These are phyloP conservation scores for Magnolia officinalis DNA, from an alignment of 164 flowering plant species.

Conservation along the genomic window DNA sequence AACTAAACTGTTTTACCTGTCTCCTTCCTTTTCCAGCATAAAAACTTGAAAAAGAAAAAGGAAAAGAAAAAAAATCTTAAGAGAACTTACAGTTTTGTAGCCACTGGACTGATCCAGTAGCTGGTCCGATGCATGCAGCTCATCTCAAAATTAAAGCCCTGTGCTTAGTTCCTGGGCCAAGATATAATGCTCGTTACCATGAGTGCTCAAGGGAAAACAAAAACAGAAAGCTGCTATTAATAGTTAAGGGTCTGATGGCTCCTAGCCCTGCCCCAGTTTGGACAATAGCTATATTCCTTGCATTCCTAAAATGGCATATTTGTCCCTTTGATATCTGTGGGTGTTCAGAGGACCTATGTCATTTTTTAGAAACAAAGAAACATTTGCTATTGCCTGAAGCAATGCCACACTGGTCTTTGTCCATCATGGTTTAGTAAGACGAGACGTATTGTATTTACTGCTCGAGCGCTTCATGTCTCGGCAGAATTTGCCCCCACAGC, in stretches of 20 bases:
- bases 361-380: not conserved
- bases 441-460: slow-evolving; percentile 17
- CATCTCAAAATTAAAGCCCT: slow-evolving; percentile 3
- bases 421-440: not conserved
- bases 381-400: not conserved
- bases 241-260: not conserved
- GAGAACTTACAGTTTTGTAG: not conserved
- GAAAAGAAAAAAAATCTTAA: not conserved
- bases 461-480: slow-evolving; percentile 30
- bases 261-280: not conserved
- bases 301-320: not conserved
- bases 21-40: not conserved
- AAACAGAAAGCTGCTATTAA: not conserved
- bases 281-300: not conserved
- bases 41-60: not conserved
- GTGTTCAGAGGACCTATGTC: not conserved
- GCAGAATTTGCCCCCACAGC: slow-evolving; percentile 60
- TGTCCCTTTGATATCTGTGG: not conserved
- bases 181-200: not conserved
- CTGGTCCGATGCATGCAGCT: not conserved
- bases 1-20: not conserved
- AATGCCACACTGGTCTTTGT: not conserved
- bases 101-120: not conserved
- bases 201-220: no score
- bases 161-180: slow-evolving; percentile 1